A percentile compares a stretch with the other conserved stretches of the same genome.
phyloP scores from a whole-genome alignment of 2,329 filamentous ascomycete genomes.

The Eurotiales sp. region DNA sequence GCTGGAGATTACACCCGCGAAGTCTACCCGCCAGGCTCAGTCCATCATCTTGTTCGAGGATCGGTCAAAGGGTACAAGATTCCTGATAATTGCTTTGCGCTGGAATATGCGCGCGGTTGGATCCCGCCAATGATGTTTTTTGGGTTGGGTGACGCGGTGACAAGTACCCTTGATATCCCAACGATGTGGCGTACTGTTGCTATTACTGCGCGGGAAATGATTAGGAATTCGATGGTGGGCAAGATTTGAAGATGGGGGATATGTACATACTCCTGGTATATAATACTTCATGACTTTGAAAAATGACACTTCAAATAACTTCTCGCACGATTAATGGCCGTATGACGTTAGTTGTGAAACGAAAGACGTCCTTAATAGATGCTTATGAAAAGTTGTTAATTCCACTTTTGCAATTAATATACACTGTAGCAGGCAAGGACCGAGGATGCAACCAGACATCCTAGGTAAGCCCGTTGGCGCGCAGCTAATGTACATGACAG shows the following conservation, averaged over 20 bases:
- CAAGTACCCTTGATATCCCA: slow-evolving; percentile 77
- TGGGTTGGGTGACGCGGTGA: slow-evolving; percentile 76
- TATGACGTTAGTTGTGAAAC: no score
- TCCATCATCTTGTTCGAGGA: slow-evolving; percentile 51
- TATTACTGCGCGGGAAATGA: slow-evolving; percentile 72
- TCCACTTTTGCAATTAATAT: no score
- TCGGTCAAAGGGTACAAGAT: slow-evolving; percentile 69
- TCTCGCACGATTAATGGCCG: no score
- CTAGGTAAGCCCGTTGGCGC: no score
- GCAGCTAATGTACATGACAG: no score
- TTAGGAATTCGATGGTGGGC: slow-evolving; percentile 63
- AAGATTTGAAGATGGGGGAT: slow-evolving; percentile 66
- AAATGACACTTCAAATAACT: no score
- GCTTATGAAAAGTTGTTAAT: no score
- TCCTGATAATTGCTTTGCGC: slow-evolving; percentile 34
- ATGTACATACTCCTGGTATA: no score
- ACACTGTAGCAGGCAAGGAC: no score
- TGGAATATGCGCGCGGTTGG: slow-evolving; percentile 60
- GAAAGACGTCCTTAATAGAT: no score
- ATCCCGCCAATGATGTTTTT: slow-evolving; percentile 92
- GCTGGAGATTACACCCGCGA: slow-evolving; percentile 35
- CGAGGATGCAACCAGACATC: no score
- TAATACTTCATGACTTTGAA: no score
- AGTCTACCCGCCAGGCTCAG: slow-evolving; percentile 33
- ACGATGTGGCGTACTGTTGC: slow-evolving; percentile 73